Conservation (phyloP, 352 stramenopile genomes). For the Globisporangium irregulare region DNA sequence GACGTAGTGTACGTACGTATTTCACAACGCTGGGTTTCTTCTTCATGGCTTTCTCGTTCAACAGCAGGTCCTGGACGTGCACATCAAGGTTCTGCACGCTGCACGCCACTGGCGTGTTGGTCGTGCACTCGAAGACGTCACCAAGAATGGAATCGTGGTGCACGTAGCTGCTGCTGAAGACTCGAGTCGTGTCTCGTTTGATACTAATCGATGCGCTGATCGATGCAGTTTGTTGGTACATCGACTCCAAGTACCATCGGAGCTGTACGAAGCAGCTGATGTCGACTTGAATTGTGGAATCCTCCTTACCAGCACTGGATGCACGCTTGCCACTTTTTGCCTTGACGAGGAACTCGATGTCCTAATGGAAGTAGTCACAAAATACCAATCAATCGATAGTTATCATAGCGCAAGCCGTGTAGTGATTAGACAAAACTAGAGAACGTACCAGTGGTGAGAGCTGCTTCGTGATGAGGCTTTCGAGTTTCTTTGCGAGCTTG, state of each 20-base stretch:
- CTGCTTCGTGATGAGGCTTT: constrained; percentile 32
- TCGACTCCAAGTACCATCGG: background rate
- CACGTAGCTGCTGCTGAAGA: constrained; percentile 9
- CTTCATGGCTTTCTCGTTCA: background rate
- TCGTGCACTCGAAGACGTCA: constrained; percentile 2
- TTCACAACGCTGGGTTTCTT: background rate
- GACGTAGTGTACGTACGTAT: background rate
- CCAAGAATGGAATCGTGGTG: background rate
- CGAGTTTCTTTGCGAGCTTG: constrained; percentile 38
- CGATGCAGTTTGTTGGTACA: background rate
- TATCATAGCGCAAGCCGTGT: too few species aligned
- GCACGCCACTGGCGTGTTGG: background rate
- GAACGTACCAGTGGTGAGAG: background rate
- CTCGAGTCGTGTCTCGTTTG: background rate
- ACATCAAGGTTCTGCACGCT: background rate
- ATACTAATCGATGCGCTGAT: background rate
- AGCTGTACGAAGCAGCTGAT: background rate
- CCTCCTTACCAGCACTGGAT: background rate
- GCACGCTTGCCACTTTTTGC: background rate
- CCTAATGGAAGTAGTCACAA: background rate
- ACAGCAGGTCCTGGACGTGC: background rate
- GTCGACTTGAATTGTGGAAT: background rate
- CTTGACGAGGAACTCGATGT: background rate
- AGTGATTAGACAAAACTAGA: background rate
- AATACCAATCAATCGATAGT: background rate